Evolutionary conservation across 306 rosid genomes (phyloP).

Genomic region (Fragaria iinumae): DNA sequence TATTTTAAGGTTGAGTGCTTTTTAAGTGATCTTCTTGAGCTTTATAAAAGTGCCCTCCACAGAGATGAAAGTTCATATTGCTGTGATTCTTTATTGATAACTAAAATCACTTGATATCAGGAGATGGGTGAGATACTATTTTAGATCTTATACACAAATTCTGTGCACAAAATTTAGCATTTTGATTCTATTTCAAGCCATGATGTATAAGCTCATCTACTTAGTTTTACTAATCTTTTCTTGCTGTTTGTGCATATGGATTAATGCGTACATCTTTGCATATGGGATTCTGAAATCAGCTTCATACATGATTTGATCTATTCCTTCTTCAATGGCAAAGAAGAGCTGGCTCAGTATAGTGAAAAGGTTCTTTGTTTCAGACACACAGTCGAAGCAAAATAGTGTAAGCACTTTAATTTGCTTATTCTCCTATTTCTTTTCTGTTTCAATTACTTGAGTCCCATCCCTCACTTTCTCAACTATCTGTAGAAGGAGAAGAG

Average conservation of each 20-base stretch:
- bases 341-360: slow-evolving; percentile 76
- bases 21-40: slow-evolving; percentile 37
- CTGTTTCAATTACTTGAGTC: not conserved
- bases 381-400: slow-evolving; percentile 53
- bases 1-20: slow-evolving; percentile 44
- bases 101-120: slow-evolving; percentile 22
- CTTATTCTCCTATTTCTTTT: slow-evolving; percentile 2
- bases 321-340: slow-evolving; percentile 59
- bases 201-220: not conserved
- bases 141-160: slow-evolving; percentile 38
- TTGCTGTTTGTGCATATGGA: slow-evolving; percentile 25
- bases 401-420: slow-evolving; percentile 38
- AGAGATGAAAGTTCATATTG: slow-evolving; percentile 36
- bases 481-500: slow-evolving; percentile 64
- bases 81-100: slow-evolving; percentile 44
- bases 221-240: not conserved
- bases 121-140: slow-evolving; percentile 34
- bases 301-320: slow-evolving; percentile 18
- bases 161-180: slow-evolving; percentile 28
- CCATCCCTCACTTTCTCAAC: slow-evolving; percentile 1
- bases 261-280: not conserved
- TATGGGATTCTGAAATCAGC: slow-evolving; percentile 18
- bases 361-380: slow-evolving; percentile 68
- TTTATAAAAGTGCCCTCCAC: slow-evolving; percentile 36
- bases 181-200: slow-evolving; percentile 5